Evolutionary conservation across 352 stramenopile species (phyloP).

Genomic region (Phytopythium litorale): DNA sequence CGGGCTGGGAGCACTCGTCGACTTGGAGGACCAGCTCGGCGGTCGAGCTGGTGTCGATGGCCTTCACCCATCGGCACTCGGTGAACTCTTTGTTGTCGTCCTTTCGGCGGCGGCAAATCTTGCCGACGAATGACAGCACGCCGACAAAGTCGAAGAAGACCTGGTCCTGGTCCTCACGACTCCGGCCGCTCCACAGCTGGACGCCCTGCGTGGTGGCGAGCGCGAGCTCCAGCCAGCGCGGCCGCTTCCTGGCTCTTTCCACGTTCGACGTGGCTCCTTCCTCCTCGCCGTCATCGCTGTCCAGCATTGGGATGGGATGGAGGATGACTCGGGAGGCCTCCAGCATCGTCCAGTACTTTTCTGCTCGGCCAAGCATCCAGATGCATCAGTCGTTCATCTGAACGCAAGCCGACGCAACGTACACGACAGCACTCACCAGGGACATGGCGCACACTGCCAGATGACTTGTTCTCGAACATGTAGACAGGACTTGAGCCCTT

Average conservation of each 20-base stretch:
- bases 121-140: conserved; percentile 47
- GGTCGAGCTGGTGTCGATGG: conserved; percentile 47
- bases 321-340: conserved; percentile 25
- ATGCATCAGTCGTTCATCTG: neutral
- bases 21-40: conserved; percentile 46
- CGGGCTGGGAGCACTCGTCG: conserved; percentile 36
- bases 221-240: conserved; percentile 39
- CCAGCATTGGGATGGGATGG: conserved; percentile 9
- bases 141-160: conserved; percentile 70
- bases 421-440: conserved; percentile 18
- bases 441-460: conserved; percentile 29
- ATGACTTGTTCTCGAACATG: conserved; percentile 29
- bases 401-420: neutral
- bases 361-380: conserved; percentile 13
- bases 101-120: conserved; percentile 25
- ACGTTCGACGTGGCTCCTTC: neutral
- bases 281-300: neutral
- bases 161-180: conserved; percentile 5
- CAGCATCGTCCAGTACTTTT: conserved; percentile 56
- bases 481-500: conserved; percentile 15
- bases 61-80: conserved; percentile 56
- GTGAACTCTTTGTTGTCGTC: conserved; percentile 6
- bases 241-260: conserved; percentile 4
- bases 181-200: conserved; percentile 17
- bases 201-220: conserved; percentile 37